phyloP scores from a whole-genome alignment of 306 rosid genomes.

The Rosa multiflora region DNA sequence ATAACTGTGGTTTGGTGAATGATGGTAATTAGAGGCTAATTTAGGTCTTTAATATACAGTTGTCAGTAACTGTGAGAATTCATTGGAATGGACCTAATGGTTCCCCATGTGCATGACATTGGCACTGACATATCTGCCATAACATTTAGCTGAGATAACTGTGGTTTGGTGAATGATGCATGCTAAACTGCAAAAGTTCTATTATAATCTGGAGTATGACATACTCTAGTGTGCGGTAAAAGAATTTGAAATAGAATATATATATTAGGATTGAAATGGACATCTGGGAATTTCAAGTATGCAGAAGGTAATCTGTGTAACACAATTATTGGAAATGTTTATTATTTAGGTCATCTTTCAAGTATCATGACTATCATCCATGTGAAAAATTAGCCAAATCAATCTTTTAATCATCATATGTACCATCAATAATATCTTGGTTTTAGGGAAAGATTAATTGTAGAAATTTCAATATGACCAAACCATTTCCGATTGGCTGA shows the following conservation, averaged over 20 bases:
- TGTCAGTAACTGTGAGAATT: not conserved
- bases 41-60: not conserved
- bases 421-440: not conserved
- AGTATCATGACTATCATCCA: not conserved
- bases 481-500: not conserved
- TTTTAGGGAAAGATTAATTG: not conserved
- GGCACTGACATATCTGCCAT: not conserved
- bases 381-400: not conserved
- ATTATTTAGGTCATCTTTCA: not conserved
- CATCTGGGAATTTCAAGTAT: not conserved
- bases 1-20: not conserved
- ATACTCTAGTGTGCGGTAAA: not conserved
- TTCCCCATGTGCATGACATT: not conserved
- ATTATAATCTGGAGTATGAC: not conserved
- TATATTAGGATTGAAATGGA: not conserved
- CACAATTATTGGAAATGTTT: not conserved
- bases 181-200: not conserved
- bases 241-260: not conserved
- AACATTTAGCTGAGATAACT: not conserved
- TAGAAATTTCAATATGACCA: not conserved
- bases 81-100: not conserved
- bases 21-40: not conserved
- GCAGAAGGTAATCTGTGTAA: not conserved
- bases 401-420: no score
- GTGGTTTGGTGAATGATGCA: not conserved